phyloP scores from a whole-genome alignment of 2,329 filamentous ascomycete genomes.

The Fusarium sambucinum region DNA sequence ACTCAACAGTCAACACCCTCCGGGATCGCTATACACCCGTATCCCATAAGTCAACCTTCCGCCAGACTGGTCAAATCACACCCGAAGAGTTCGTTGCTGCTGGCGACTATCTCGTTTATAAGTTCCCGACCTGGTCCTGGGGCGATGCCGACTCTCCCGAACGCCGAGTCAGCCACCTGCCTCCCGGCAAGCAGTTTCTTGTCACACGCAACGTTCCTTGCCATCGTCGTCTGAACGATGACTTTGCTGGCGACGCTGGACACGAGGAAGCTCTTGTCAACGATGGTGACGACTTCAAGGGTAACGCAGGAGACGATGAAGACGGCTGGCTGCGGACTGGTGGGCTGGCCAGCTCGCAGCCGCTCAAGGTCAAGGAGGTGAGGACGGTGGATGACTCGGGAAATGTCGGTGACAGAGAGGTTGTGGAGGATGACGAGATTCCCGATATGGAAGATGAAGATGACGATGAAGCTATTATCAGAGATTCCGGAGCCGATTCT shows the following conservation, averaged over 20 bases:
- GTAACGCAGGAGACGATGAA: constrained; percentile 68
- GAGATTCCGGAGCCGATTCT: constrained; percentile 70
- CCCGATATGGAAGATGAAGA: constrained; percentile 99
- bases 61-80: constrained; percentile 92
- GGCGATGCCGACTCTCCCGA: constrained; percentile 84
- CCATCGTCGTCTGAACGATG: constrained; percentile 88
- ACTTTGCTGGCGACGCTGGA: constrained; percentile 90
- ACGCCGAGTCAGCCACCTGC: constrained; percentile 84
- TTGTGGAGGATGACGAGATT: constrained; percentile 83
- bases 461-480: constrained; percentile 95
- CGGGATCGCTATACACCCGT: constrained; percentile 93
- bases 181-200: constrained; percentile 91
- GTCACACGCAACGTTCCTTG: constrained; percentile 96
- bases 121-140: constrained; percentile 99
- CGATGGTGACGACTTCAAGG: constrained; percentile 76
- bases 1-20: constrained; percentile 91
- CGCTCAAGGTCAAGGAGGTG: constrained; percentile 82
- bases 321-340: constrained; percentile 95
- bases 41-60: constrained; percentile 91
- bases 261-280: constrained; percentile 88
- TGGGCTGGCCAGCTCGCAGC: constrained; percentile 79
- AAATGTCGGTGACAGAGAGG: constrained; percentile 80
- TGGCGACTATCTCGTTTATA: constrained; percentile 98
- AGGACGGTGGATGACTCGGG: constrained; percentile 90
- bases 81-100: constrained; percentile 96